Conservation (phyloP, 2,329 filamentous ascomycete genomes). For the Fusarium illudens region DNA sequence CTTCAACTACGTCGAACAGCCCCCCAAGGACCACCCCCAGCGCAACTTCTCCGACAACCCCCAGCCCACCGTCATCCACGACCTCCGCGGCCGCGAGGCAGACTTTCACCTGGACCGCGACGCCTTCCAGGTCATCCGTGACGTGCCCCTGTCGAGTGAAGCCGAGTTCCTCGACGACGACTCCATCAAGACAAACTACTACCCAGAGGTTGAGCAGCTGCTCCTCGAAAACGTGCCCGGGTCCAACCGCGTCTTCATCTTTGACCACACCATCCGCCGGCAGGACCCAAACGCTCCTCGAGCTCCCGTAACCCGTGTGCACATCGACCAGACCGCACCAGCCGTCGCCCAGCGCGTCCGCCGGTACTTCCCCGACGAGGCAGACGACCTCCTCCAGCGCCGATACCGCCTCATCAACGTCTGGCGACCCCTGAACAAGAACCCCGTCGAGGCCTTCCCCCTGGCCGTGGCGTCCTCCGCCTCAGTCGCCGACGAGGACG, state of each 20-base stretch:
- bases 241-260: conserved; percentile 73
- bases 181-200: conserved; percentile 77
- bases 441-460: conserved; percentile 71
- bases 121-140: conserved; percentile 74
- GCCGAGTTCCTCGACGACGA: conserved; percentile 72
- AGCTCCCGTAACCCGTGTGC: conserved; percentile 74
- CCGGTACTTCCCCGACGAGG: conserved; percentile 72
- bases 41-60: conserved; percentile 67
- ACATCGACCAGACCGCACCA: conserved; percentile 82
- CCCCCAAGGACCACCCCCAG: conserved; percentile 67
- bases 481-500: conserved; percentile 67
- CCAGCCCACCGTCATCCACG: conserved; percentile 68
- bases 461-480: conserved; percentile 74
- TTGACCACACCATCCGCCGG: conserved; percentile 89
- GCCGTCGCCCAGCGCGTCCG: conserved; percentile 74
- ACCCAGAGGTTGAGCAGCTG: conserved; percentile 81
- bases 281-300: conserved; percentile 66
- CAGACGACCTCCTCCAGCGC: conserved; percentile 69
- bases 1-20: conserved; percentile 73
- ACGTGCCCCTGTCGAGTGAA: conserved; percentile 61
- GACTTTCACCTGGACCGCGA: conserved; percentile 74
- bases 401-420: conserved; percentile 89
- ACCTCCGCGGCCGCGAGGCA: conserved; percentile 76
- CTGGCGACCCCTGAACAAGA: conserved; percentile 73
- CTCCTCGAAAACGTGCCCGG: conserved; percentile 74